Evolutionary conservation across 169 alveolate species (phyloP).

Genomic region (Cryptosporidium muris): DNA sequence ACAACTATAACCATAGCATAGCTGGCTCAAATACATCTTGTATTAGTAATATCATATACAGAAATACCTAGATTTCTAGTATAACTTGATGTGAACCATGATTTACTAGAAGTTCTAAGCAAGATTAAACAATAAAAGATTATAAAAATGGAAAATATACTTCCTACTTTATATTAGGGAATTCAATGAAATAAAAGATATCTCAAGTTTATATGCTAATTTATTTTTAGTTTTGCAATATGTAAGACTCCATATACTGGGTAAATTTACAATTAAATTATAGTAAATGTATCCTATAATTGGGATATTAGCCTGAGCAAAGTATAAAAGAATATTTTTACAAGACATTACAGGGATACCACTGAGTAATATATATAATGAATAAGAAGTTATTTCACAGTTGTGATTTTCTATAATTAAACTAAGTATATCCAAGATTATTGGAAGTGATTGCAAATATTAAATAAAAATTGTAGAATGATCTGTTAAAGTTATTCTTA

Average conservation of each 20-base stretch:
- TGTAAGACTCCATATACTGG: slow-evolving; percentile 59
- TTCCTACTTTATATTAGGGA: slow-evolving; percentile 6
- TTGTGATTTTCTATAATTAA: slow-evolving; percentile 34
- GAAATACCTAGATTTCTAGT: slow-evolving; percentile 22
- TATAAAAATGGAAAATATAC: slow-evolving; percentile 22
- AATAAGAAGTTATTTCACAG: slow-evolving; percentile 33
- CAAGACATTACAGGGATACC: slow-evolving; percentile 36
- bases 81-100: slow-evolving; percentile 54
- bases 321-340: slow-evolving; percentile 41
- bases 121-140: neutral
- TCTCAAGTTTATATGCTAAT: slow-evolving; percentile 24
- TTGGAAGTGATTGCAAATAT: slow-evolving; percentile 2
- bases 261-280: slow-evolving; percentile 41
- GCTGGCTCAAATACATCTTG: slow-evolving; percentile 70
- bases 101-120: slow-evolving; percentile 19
- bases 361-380: slow-evolving; percentile 44
- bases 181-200: slow-evolving; percentile 10
- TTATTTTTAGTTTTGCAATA: slow-evolving; percentile 28
- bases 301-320: slow-evolving; percentile 57
- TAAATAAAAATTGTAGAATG: neutral
- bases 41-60: slow-evolving; percentile 10
- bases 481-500: slow-evolving; percentile 15
- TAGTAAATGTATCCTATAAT: slow-evolving; percentile 59
- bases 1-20: slow-evolving; percentile 35
- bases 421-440: slow-evolving; percentile 6